Percentiles rank a stretch among this genome's conserved stretches.
Conservation (phyloP, 495 filamentous ascomycete genomes). For the Lepraria neglecta region DNA sequence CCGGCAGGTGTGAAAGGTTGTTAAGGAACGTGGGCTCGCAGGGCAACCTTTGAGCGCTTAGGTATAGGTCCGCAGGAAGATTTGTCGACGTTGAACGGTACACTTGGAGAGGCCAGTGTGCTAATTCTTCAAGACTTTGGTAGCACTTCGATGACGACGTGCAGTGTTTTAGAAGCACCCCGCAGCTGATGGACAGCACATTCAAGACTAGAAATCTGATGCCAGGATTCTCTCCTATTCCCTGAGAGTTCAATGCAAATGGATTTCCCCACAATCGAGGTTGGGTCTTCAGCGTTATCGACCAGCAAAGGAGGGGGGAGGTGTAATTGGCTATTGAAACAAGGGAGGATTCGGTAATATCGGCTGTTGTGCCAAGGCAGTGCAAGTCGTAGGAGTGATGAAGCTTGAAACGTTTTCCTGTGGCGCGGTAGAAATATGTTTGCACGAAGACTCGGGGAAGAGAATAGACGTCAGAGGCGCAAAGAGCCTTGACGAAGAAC, state of each 20-base stretch:
- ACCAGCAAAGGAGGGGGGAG: background rate
- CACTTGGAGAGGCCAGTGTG: background rate
- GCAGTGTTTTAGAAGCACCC: background rate
- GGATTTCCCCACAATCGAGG: background rate
- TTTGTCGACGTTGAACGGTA: background rate
- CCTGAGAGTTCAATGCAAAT: background rate
- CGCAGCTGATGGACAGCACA: slow-evolving; percentile 4
- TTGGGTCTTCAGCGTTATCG: slow-evolving; percentile 1
- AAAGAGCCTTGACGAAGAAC: slow-evolving; percentile 11
- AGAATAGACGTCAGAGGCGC: slow-evolving; percentile 5
- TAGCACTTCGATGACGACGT: background rate
- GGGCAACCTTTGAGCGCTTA: background rate
- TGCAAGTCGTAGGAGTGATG: slow-evolving; percentile 4
- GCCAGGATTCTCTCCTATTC: background rate
- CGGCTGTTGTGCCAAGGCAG: slow-evolving; percentile 2
- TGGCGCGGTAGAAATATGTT: slow-evolving; percentile 11
- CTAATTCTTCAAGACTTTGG: background rate
- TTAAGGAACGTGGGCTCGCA: slow-evolving; percentile 14
- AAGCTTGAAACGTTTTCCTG: slow-evolving; percentile 18
- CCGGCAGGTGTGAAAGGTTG: background rate
- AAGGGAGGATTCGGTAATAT: background rate
- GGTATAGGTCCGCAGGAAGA: background rate
- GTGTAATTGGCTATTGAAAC: slow-evolving; percentile 11
- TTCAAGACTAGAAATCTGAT: background rate
- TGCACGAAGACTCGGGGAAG: slow-evolving; percentile 8